phyloP scores from a whole-genome alignment of 2,329 filamentous ascomycete species.

The Pseudogymnoascus sp. region DNA sequence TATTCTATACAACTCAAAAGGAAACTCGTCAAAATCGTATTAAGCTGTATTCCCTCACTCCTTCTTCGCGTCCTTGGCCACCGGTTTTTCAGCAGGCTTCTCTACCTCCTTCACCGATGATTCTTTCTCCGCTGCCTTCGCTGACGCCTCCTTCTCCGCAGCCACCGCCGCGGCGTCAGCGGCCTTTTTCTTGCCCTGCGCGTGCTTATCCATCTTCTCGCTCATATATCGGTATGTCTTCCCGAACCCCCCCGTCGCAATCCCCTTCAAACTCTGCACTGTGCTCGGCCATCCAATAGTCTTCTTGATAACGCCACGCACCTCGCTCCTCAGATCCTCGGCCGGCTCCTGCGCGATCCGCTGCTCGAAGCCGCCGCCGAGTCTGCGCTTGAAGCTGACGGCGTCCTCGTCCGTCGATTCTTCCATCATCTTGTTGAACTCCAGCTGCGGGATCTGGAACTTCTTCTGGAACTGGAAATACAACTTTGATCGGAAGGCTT shows the following conservation, averaged over 20 bases:
- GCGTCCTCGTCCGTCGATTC: constrained; percentile 65
- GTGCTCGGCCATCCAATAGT: constrained; percentile 92
- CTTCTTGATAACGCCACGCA: constrained; percentile 71
- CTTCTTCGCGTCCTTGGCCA: not conserved
- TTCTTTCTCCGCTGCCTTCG: not conserved
- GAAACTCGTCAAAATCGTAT: not conserved
- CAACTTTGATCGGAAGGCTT: constrained; percentile 75
- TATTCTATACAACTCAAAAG: constrained; percentile 2
- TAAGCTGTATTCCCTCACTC: not conserved
- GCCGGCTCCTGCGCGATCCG: constrained; percentile 68
- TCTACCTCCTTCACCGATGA: not conserved
- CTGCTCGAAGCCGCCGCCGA: constrained; percentile 79
- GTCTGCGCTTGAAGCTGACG: constrained; percentile 57
- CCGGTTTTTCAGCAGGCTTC: not conserved
- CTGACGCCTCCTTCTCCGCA: not conserved
- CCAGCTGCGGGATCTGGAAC: constrained; percentile 72
- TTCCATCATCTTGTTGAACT: constrained; percentile 80
- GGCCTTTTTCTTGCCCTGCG: constrained; percentile 26
- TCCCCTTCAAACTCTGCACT: constrained; percentile 76
- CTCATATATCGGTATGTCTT: constrained; percentile 67
- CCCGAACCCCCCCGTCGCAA: constrained; percentile 67
- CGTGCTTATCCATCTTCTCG: constrained; percentile 70
- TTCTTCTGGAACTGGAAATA: constrained; percentile 95
- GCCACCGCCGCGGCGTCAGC: constrained; percentile 3
- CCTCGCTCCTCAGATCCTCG: constrained; percentile 59